phyloP scores from a whole-genome alignment of 805 yeast genomes.

The Suhomyces sp. region DNA sequence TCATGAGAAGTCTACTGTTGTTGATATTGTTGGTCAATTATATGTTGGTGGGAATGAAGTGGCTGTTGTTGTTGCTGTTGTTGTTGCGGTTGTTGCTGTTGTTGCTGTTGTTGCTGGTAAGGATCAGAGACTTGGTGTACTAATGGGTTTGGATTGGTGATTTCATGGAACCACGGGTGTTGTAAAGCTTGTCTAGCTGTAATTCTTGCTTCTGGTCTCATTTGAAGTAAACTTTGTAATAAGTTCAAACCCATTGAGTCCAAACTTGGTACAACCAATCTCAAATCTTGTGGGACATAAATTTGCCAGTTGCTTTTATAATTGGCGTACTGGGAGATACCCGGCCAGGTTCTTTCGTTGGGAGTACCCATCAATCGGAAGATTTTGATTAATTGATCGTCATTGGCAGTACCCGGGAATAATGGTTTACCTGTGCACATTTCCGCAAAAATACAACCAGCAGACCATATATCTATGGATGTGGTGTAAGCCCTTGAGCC shows the following conservation, averaged over 20 bases:
- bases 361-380: conserved; percentile 97
- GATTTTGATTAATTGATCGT: conserved; percentile 89
- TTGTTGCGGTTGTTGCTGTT: conserved; percentile 14
- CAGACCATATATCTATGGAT: conserved; percentile 97
- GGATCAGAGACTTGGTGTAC: conserved; percentile 35
- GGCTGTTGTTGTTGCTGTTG: conserved; percentile 19
- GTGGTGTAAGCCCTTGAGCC: conserved; percentile 96
- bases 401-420: conserved; percentile 95
- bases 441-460: conserved; percentile 97
- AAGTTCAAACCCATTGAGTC: conserved; percentile 70
- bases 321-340: conserved; percentile 86
- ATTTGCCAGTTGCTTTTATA: conserved; percentile 81
- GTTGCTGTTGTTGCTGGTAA: conserved; percentile 23
- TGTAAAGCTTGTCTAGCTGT: conserved; percentile 62
- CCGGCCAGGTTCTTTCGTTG: conserved; percentile 95
- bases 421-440: conserved; percentile 98
- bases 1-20: no score
- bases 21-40: conserved; percentile 16
- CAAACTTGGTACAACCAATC: conserved; percentile 63
- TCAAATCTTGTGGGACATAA: conserved; percentile 85
- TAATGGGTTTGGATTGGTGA: conserved; percentile 42
- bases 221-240: conserved; percentile 56
- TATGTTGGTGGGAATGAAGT: conserved; percentile 10
- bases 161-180: conserved; percentile 83
- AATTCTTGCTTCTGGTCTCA: conserved; percentile 61